These are phyloP conservation scores for Colletotrichum abscissum DNA, from an alignment of 2,329 filamentous ascomycete species.

Conservation along the genomic window DNA sequence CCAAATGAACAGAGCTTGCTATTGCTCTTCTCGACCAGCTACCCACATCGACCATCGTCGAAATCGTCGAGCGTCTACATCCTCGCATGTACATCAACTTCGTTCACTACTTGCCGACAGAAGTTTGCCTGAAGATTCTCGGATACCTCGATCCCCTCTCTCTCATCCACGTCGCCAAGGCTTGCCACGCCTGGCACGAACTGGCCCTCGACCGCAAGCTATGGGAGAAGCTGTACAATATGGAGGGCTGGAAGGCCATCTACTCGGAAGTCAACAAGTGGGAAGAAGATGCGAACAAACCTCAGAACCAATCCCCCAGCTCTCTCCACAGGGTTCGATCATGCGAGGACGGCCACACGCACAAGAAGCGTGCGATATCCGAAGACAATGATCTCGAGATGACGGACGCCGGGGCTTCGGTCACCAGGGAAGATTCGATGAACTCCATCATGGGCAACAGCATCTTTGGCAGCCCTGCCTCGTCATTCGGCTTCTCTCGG, in stretches of 20 bases:
- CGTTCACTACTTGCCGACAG: constrained; percentile 83
- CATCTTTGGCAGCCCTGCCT: constrained; percentile 44
- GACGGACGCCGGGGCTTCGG: constrained; percentile 46
- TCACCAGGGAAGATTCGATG: constrained; percentile 42
- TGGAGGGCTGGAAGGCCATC: constrained; percentile 88
- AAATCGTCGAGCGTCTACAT: constrained; percentile 83
- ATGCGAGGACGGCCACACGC: constrained; percentile 61
- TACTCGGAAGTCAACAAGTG: constrained; percentile 72
- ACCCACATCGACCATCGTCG: constrained; percentile 81
- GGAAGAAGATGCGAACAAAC: constrained; percentile 69
- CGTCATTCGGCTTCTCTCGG: constrained; percentile 13
- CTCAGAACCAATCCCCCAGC: constrained; percentile 49
- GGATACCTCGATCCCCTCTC: constrained; percentile 86
- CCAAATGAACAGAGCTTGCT: constrained; percentile 73
- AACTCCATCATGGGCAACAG: constrained; percentile 5
- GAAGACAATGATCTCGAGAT: constrained; percentile 61
- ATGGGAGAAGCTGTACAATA: constrained; percentile 85
- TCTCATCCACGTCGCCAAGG: constrained; percentile 80
- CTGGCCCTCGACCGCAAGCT: constrained; percentile 85
- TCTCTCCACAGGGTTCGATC: constrained; percentile 56
- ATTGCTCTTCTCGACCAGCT: constrained; percentile 82
- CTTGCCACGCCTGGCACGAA: constrained; percentile 85
- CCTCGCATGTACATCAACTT: constrained; percentile 95
- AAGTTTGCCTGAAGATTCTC: constrained; percentile 91
- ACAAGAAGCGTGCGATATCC: constrained; percentile 66